Evolutionary conservation across 768 basidiomycete species (phyloP).

Genomic region (Psilocybe sp.): DNA sequence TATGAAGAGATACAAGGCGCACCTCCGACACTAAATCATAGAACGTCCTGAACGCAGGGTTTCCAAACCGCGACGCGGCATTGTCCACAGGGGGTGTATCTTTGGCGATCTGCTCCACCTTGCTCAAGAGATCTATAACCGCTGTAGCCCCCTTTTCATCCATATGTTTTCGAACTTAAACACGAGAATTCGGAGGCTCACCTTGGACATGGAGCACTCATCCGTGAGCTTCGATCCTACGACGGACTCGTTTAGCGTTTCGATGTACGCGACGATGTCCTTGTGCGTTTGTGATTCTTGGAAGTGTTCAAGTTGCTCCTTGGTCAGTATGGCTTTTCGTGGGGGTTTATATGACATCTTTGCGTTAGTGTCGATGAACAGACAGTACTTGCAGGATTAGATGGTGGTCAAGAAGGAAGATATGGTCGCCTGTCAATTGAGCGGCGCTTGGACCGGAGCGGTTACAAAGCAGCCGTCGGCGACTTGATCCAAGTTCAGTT

Average conservation of each 20-base stretch:
- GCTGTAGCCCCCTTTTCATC: constrained; percentile 54
- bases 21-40: constrained; percentile 81
- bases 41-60: constrained; percentile 92
- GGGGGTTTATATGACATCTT: constrained; percentile 47
- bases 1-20: constrained; percentile 5
- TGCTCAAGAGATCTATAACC: constrained; percentile 62
- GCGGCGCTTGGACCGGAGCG: no score
- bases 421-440: background rate
- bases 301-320: constrained; percentile 79
- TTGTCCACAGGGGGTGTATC: constrained; percentile 87
- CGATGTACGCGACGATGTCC: constrained; percentile 67
- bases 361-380: no score
- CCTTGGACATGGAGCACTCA: constrained; percentile 52
- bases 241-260: constrained; percentile 71
- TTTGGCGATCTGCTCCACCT: constrained; percentile 62
- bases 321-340: constrained; percentile 72
- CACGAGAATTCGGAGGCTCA: constrained; percentile 33
- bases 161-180: constrained; percentile 4
- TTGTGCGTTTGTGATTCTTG: constrained; percentile 69
- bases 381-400: background rate
- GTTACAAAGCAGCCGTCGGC: no score
- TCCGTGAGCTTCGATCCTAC: constrained; percentile 76
- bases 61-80: constrained; percentile 89
- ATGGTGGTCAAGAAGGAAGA: background rate
- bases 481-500: no score